A percentile compares a stretch with the other conserved stretches of the same genome.
Evolutionary conservation across 495 filamentous ascomycete genomes (phyloP).

Genomic region (Xylaria acuta): DNA sequence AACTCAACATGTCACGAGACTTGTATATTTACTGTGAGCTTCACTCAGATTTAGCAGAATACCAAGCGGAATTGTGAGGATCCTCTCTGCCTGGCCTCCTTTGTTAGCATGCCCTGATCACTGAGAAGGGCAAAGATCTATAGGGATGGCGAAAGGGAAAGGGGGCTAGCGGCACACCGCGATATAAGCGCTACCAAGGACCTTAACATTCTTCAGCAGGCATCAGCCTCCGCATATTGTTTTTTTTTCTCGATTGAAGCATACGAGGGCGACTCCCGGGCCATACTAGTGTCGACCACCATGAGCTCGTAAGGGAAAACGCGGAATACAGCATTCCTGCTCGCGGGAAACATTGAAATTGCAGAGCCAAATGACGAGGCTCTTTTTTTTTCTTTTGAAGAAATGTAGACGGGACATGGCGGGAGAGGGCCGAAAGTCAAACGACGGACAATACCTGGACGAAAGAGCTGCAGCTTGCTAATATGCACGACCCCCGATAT

Average conservation of each 20-base stretch:
- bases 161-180: not conserved
- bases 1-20: not conserved
- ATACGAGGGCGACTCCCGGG: no score
- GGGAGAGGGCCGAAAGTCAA: no score
- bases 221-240: not conserved
- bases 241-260: no score
- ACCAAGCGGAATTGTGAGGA: not conserved
- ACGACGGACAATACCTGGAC: no score
- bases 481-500: no score
- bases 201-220: not conserved
- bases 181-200: not conserved
- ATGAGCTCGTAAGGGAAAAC: not conserved
- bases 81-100: not conserved
- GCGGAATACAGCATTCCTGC: not conserved
- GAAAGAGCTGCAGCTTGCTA: no score
- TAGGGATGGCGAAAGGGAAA: not conserved
- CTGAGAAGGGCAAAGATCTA: not conserved
- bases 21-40: not conserved
- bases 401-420: no score
- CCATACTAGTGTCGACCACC: no score
- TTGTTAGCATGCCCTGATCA: not conserved
- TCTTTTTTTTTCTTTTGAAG: not conserved
- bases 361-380: not conserved
- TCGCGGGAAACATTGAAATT: not conserved
- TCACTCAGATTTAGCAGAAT: not conserved